Conservation (phyloP, 2,329 filamentous ascomycete genomes). For the Arachnomyces sp. region DNA sequence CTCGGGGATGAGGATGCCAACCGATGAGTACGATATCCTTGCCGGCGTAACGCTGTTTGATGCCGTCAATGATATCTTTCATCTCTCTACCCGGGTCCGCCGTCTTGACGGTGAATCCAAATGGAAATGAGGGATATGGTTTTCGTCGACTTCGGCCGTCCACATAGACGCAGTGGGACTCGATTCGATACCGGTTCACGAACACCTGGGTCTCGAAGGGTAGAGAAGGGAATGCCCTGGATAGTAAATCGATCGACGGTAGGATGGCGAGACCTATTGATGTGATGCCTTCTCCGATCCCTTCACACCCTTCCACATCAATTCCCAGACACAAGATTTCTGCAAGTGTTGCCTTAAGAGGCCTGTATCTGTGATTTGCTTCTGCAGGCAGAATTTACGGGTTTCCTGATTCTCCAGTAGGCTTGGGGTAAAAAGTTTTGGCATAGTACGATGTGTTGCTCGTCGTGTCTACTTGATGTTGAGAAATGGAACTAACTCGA, state of each 20-base stretch:
- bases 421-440: background rate
- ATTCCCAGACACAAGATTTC: slow-evolving; percentile 1
- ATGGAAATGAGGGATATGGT: slow-evolving; percentile 1
- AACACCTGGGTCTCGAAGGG: background rate
- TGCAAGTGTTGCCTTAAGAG: background rate
- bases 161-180: background rate
- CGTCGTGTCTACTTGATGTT: too few relatives aligned
- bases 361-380: slow-evolving; percentile 1
- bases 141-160: background rate
- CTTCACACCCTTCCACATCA: slow-evolving; percentile 1
- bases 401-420: background rate
- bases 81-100: background rate
- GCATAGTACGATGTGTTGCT: too few relatives aligned
- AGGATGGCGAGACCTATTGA: background rate
- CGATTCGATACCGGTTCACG: background rate
- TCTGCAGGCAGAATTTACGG: background rate
- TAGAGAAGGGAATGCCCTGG: background rate
- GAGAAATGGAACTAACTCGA: too few relatives aligned
- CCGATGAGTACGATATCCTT: background rate
- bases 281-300: slow-evolving; percentile 1
- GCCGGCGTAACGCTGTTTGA: background rate
- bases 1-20: slow-evolving; percentile 1
- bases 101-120: background rate
- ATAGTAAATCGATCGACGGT: background rate
- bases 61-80: background rate